phyloP scores from a whole-genome alignment of 345 rosid genomes.

The Jatropha curcas region DNA sequence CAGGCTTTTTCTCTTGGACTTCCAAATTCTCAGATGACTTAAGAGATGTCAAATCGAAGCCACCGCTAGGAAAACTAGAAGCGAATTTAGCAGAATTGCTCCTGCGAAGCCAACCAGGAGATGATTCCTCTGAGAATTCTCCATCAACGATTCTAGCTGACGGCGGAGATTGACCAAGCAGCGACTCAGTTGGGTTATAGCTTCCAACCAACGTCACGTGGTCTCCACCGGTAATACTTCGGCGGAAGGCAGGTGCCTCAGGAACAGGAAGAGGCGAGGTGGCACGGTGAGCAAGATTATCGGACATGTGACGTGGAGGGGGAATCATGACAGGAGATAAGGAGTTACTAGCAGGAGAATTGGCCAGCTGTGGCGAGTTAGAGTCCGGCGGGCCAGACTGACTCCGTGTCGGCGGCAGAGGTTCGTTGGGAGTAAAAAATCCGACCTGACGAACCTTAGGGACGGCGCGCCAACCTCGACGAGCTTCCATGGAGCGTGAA shows the following conservation, averaged over 20 bases:
- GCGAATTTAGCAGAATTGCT: conserved; percentile 59
- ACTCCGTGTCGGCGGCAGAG: conserved; percentile 40
- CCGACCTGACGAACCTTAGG: conserved; percentile 81
- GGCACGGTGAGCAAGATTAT: conserved; percentile 50
- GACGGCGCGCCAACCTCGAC: conserved; percentile 46
- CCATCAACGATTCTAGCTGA: conserved; percentile 30
- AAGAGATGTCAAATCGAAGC: conserved; percentile 62
- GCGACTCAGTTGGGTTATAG: conserved; percentile 62
- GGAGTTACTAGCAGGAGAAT: conserved; percentile 51
- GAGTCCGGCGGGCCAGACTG: conserved; percentile 51
- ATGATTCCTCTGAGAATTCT: conserved; percentile 51
- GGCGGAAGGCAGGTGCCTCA: conserved; percentile 22
- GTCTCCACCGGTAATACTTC: conserved; percentile 25
- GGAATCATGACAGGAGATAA: conserved; percentile 73
- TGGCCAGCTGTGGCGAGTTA: conserved; percentile 45
- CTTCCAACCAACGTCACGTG: conserved; percentile 45
- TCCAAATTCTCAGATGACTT: conserved; percentile 21
- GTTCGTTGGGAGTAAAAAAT: conserved; percentile 56
- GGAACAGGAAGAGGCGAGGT: conserved; percentile 60
- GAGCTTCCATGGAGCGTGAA: conserved; percentile 46
- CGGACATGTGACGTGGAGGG: conserved; percentile 67
- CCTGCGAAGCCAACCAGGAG: conserved; percentile 49
- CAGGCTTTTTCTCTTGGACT: conserved; percentile 18
- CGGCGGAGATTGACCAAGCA: conserved; percentile 56
- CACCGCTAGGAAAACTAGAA: conserved; percentile 71